Percentiles rank a stretch among this genome's conserved stretches.
Evolutionary conservation across 164 flowering plant species (phyloP).

Genomic region (Echeveria elegans): DNA sequence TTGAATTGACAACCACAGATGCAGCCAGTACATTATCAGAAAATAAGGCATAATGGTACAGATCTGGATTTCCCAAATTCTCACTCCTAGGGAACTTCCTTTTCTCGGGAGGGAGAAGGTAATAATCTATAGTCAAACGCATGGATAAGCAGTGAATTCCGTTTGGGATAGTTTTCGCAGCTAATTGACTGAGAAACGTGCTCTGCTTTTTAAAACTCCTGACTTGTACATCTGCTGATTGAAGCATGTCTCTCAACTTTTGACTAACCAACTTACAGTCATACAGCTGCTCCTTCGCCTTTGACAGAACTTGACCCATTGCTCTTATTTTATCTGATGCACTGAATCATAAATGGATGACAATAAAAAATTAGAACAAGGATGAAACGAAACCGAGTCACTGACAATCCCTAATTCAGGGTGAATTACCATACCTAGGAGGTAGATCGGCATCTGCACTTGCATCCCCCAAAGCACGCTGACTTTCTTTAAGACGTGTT

Average conservation of each 20-base stretch:
- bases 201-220: constrained; percentile 95
- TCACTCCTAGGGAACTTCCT: constrained; percentile 82
- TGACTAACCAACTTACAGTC: constrained; percentile 89
- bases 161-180: constrained; percentile 95
- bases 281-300: constrained; percentile 72
- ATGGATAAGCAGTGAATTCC: constrained; percentile 92
- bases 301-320: constrained; percentile 87
- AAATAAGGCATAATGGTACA: constrained; percentile 91
- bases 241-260: constrained; percentile 96
- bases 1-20: constrained; percentile 94
- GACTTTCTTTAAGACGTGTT: constrained; percentile 75
- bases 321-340: constrained; percentile 75
- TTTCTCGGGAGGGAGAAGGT: constrained; percentile 77
- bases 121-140: constrained; percentile 89
- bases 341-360: constrained; percentile 24
- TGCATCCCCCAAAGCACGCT: constrained; percentile 85
- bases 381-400: not conserved
- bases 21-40: constrained; percentile 99
- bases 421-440: constrained; percentile 39
- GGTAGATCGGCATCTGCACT: constrained; percentile 72
- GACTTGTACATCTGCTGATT: constrained; percentile 94
- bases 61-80: constrained; percentile 80
- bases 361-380: not conserved
- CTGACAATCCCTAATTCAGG: not conserved
- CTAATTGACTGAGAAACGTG: constrained; percentile 92